Evolutionary conservation across 495 filamentous ascomycete genomes (phyloP).

Genomic region (Hypoxylon rickii): DNA sequence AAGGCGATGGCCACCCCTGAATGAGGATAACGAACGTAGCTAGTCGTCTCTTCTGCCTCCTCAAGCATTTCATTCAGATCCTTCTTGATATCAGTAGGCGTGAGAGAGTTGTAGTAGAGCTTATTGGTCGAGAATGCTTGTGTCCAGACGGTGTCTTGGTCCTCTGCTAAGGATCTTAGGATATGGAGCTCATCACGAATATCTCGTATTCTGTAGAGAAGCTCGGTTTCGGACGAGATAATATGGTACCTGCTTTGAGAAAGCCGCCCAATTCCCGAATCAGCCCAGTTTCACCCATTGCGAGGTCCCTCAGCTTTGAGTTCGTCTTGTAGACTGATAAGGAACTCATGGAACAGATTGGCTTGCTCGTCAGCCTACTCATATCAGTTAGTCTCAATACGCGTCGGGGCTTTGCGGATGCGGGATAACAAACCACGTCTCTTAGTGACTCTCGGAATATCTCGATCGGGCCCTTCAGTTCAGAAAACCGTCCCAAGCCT

Average conservation of each 20-base stretch:
- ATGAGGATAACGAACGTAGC: slow-evolving; percentile 8
- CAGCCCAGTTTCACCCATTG: too few species aligned
- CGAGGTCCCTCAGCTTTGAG: too few species aligned
- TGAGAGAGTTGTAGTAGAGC: slow-evolving; percentile 13
- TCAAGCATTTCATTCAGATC: slow-evolving; percentile 34
- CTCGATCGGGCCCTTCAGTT: slow-evolving; percentile 22
- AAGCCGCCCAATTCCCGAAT: too few species aligned
- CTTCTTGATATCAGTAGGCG: slow-evolving; percentile 30
- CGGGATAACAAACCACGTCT: slow-evolving; percentile 6
- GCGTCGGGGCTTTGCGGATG: not conserved
- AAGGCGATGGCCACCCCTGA: not conserved
- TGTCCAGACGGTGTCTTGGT: slow-evolving; percentile 35
- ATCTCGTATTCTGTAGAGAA: slow-evolving; percentile 36
- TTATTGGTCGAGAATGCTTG: slow-evolving; percentile 4
- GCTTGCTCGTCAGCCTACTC: slow-evolving; percentile 12
- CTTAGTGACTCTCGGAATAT: slow-evolving; percentile 27
- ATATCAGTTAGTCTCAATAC: slow-evolving; percentile 1
- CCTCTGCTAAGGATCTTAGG: slow-evolving; percentile 36
- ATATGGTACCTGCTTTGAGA: slow-evolving; percentile 13
- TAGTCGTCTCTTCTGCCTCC: slow-evolving; percentile 21
- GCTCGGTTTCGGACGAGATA: slow-evolving; percentile 30
- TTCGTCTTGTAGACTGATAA: slow-evolving; percentile 4
- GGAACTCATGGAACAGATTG: slow-evolving; percentile 10
- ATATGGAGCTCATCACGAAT: slow-evolving; percentile 42
- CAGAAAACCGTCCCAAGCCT: not conserved